phyloP scores from a whole-genome alignment of 1,284 basidiomycete genomes.

The Anthracocystis setariae region DNA sequence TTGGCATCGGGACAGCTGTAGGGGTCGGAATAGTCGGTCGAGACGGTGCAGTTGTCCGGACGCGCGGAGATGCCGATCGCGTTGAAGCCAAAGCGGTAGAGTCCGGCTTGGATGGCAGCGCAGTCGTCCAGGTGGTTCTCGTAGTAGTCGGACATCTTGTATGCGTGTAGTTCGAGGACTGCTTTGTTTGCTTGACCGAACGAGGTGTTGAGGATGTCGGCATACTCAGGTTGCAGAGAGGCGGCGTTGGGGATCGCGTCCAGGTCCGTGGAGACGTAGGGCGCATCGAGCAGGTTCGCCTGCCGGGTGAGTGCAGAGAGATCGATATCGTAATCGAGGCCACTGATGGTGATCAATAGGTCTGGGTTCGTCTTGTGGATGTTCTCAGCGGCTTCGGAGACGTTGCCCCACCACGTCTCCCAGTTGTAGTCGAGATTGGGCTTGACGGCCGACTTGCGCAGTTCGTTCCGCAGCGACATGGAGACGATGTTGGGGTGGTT shows the following conservation, averaged over 20 bases:
- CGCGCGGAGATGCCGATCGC: constrained; percentile 30
- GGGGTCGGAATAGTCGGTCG: constrained; percentile 19
- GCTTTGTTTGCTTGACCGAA: constrained; percentile 44
- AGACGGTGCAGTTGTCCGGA: constrained; percentile 20
- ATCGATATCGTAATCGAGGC: constrained; percentile 46
- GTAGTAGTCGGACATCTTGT: constrained; percentile 37
- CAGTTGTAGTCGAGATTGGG: constrained; percentile 40
- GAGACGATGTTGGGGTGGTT: constrained; percentile 44
- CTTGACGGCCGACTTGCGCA: constrained; percentile 27
- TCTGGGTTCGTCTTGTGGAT: constrained; percentile 40
- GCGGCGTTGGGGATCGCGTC: constrained; percentile 21
- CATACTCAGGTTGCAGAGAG: constrained; percentile 17
- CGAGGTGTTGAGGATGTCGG: constrained; percentile 24
- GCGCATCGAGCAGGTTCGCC: constrained; percentile 26
- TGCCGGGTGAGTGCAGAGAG: constrained; percentile 31
- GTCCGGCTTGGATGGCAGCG: constrained; percentile 21
- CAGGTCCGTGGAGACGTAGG: constrained; percentile 28
- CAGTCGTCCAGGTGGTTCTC: constrained; percentile 34
- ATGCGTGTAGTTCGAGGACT: constrained; percentile 44
- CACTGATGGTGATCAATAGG: constrained; percentile 47
- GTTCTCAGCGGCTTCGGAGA: constrained; percentile 37
- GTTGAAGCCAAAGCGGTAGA: constrained; percentile 44
- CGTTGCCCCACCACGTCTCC: constrained; percentile 43
- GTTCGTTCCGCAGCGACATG: constrained; percentile 45
- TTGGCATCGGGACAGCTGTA: constrained; percentile 34